Evolutionary conservation across 75 land plant species (phyloP), one percentile per base, ranked within the genome.

Genomic region (Larix kaempferi): DNA sequence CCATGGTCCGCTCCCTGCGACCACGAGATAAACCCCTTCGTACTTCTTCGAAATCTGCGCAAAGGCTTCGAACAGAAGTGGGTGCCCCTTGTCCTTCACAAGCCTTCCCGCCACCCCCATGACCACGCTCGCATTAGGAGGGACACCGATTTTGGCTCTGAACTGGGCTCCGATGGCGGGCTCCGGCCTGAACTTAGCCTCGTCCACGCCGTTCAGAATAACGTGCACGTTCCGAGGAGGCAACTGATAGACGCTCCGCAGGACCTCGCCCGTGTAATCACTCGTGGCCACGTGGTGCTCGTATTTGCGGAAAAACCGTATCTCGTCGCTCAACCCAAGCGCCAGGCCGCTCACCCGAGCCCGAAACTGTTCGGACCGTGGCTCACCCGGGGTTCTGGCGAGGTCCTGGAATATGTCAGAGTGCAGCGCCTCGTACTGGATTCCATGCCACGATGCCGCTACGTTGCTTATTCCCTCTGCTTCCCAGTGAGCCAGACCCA

Each of bases 381-480:
- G 79, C 78, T 92, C 93, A 23, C 78, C 80, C 2, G 92, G 83
- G 21, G 61, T 73, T 13, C 94, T 87, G 4, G 81, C 59, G 22
- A 94, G 77, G 61, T 94, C 98, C 41, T 89, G 98, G 74, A 84
- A 91, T 69, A 95, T 85, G 75, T 74, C 82, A 3, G 94, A 88
- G 52, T 90, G 88, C 26, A 94, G 64, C 60, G 80, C 80, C 82
- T 94, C 96, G 17, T 85, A 79, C 12, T 90, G 91, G 57, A 95
- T 88, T 0, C 98, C 98, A 67, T 95, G 98, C 98, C 95, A 95
- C 0, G 98, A 84, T 15, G 90, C 98, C 1, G 86, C 98, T 29
- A 92, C 86, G 61, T 87, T 87, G 11, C 77, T 69, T 17, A 92
- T 58, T 15, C 64, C 22, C 23, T 80, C 61, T 2, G 95, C 98